Evolutionary conservation across 2,329 filamentous ascomycete genomes (phyloP).

Genomic region (Ophiostoma himal-ulmi): DNA sequence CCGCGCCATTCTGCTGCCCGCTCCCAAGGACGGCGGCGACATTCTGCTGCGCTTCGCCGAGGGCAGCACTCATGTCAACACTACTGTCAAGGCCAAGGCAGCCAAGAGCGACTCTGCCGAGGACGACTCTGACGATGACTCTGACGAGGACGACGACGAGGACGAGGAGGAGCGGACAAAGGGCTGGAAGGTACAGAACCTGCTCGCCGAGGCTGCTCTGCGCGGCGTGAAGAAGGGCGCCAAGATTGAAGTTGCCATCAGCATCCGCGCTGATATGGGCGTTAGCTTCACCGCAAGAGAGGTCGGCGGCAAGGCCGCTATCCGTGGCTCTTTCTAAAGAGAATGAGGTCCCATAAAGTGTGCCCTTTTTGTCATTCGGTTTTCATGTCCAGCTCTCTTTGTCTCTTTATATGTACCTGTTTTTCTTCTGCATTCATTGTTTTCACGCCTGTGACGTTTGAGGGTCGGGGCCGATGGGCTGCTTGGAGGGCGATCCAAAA

Average conservation of each 20-base stretch:
- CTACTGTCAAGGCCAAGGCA: constrained; percentile 84
- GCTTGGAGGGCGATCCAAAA: constrained; percentile 5
- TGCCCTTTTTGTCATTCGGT: not conserved
- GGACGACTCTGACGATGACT: constrained; percentile 61
- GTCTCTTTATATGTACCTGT: not conserved
- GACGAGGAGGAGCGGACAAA: constrained; percentile 84
- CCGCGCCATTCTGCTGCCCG: constrained; percentile 70
- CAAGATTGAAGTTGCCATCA: constrained; percentile 92
- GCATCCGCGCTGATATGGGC: constrained; percentile 71
- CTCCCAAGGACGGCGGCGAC: constrained; percentile 75
- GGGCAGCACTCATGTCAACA: constrained; percentile 61
- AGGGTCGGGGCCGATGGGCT: not conserved
- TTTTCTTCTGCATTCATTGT: not conserved
- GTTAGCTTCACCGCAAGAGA: constrained; percentile 78
- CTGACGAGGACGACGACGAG: constrained; percentile 57
- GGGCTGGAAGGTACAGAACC: constrained; percentile 80
- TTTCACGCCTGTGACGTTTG: constrained; percentile 7
- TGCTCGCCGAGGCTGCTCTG: constrained; percentile 80
- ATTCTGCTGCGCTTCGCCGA: constrained; percentile 85
- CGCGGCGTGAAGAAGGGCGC: constrained; percentile 77
- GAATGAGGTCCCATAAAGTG: not conserved
- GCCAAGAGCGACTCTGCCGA: constrained; percentile 61
- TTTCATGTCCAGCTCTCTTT: not conserved
- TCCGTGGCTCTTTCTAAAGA: constrained; percentile 49
- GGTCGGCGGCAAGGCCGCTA: constrained; percentile 79